phyloP scores from a whole-genome alignment of 2,329 filamentous ascomycete species.

The Aspergillus ustus region DNA sequence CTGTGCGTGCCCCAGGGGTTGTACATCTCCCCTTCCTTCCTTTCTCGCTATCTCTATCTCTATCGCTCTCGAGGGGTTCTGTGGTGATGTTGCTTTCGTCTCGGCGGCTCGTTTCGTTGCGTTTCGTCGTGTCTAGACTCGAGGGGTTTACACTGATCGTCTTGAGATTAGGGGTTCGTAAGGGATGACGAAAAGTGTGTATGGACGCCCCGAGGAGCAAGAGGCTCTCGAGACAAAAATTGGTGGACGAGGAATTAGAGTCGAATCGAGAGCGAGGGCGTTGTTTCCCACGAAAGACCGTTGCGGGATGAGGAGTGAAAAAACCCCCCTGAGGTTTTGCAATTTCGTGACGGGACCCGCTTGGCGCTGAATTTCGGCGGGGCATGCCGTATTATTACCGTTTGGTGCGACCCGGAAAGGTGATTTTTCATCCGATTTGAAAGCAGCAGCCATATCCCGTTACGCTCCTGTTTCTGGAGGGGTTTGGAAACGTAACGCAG shows the following conservation, averaged over 20 bases:
- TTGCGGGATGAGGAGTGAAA: slow-evolving; percentile 4
- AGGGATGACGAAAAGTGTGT: background rate
- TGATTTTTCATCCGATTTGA: slow-evolving; percentile 4
- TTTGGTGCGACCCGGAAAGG: background rate
- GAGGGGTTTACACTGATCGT: background rate
- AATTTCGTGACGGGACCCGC: slow-evolving; percentile 18
- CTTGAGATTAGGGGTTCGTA: background rate
- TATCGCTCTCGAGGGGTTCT: background rate
- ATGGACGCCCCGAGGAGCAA: background rate
- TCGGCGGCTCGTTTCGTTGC: background rate
- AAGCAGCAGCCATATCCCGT: background rate
- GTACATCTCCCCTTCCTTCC: background rate
- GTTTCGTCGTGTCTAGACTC: background rate
- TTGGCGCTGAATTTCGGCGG: background rate
- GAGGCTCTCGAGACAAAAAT: background rate
- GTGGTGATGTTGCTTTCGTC: background rate
- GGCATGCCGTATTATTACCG: slow-evolving; percentile 8
- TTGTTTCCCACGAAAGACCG: background rate
- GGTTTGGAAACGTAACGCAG: background rate
- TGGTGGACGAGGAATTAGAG: background rate
- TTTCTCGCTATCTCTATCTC: background rate
- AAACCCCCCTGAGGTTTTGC: slow-evolving; percentile 23
- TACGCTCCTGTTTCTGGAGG: background rate
- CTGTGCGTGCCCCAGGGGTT: slow-evolving; percentile 10
- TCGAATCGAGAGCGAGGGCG: background rate